phyloP scores from a whole-genome alignment of 2,329 filamentous ascomycete genomes.

The Emmonsiellopsis sp. region DNA sequence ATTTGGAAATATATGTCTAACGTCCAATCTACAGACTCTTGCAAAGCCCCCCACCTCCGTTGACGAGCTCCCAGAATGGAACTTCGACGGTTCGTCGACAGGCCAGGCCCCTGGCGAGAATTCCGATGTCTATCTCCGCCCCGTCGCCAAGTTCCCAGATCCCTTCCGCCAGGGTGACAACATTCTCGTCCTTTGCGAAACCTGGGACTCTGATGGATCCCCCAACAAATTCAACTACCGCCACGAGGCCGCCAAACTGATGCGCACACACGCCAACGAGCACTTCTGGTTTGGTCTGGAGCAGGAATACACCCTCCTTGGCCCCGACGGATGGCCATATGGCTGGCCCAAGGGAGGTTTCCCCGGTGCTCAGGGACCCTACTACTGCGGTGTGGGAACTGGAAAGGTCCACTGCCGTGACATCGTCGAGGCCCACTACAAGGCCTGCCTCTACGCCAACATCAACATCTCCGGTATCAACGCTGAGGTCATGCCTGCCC shows the following conservation, averaged over 20 bases:
- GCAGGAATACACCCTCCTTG: slow-evolving; percentile 94
- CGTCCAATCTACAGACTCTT: slow-evolving; percentile 47
- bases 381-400: slow-evolving; percentile 96
- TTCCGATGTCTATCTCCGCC: slow-evolving; percentile 94
- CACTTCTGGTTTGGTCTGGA: slow-evolving; percentile 97
- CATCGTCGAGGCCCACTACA: slow-evolving; percentile 92
- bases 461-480: slow-evolving; percentile 97
- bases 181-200: slow-evolving; percentile 89
- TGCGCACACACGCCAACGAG: slow-evolving; percentile 74
- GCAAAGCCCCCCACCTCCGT: slow-evolving; percentile 47
- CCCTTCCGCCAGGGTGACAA: slow-evolving; percentile 86
- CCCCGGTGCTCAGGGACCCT: slow-evolving; percentile 86
- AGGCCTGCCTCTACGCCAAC: slow-evolving; percentile 77
- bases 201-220: slow-evolving; percentile 85
- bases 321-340: slow-evolving; percentile 76
- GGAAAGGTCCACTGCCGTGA: slow-evolving; percentile 98
- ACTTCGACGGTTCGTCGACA: slow-evolving; percentile 84
- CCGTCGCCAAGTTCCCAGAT: slow-evolving; percentile 79
- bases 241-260: slow-evolving; percentile 80
- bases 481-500: slow-evolving; percentile 95
- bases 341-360: slow-evolving; percentile 84
- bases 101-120: slow-evolving; percentile 88
- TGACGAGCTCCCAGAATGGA: slow-evolving; percentile 67
- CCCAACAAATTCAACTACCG: slow-evolving; percentile 99
- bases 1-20: slow-evolving; percentile 5